Percentiles rank a stretch among this genome's conserved stretches.
These are phyloP conservation scores for Komagataella populi DNA, from an alignment of 805 yeast genomes.

Conservation along the genomic window DNA sequence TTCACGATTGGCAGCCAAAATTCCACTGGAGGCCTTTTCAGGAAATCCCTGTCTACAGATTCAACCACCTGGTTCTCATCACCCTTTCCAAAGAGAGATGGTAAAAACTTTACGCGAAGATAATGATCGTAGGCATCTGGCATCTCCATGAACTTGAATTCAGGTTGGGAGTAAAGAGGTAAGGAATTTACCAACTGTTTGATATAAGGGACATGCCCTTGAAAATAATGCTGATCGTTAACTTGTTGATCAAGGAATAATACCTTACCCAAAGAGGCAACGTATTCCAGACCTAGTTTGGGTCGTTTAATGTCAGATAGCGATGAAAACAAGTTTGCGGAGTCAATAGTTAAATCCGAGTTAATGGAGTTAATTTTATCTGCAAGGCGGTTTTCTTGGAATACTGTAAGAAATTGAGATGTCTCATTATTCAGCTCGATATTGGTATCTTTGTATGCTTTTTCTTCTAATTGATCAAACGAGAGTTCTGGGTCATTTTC, in stretches of 20 bases:
- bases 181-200: constrained; percentile 7
- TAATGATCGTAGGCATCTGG: constrained; percentile 11
- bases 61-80: constrained; percentile 6
- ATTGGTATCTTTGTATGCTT: background rate
- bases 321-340: background rate
- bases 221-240: constrained; percentile 9
- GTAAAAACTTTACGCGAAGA: constrained; percentile 16
- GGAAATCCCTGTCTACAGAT: background rate
- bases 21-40: constrained; percentile 16
- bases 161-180: background rate
- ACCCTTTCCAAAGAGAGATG: constrained; percentile 15
- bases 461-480: background rate
- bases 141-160: constrained; percentile 8
- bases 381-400: background rate
- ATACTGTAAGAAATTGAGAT: background rate
- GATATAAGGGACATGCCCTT: constrained; percentile 13
- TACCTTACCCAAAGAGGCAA: constrained; percentile 16
- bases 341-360: background rate
- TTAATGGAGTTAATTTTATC: background rate
- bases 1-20: constrained; percentile 14
- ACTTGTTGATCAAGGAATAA: constrained; percentile 7
- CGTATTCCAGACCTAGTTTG: constrained; percentile 11
- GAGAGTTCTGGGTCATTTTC: background rate
- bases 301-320: constrained; percentile 1
- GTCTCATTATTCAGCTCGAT: background rate